Evolutionary conservation across 208 protist genomes (phyloP), one percentile per base, ranked within the genome.

Genomic region (Herpetomonas samuelpessoai): DNA sequence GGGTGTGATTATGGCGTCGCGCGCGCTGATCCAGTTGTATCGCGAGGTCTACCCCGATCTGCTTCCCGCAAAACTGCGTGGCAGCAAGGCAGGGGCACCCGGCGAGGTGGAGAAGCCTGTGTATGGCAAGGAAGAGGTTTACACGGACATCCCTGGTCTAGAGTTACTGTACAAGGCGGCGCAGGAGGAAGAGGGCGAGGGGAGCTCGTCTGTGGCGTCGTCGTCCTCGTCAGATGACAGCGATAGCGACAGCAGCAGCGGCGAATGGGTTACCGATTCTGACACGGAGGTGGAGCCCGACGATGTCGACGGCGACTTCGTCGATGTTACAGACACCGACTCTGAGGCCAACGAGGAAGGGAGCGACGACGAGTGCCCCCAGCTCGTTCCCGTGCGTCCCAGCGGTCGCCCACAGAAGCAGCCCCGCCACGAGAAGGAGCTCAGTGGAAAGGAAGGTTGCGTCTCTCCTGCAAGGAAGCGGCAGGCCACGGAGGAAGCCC

Each of bases 1-100:
- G 56, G 88, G 95, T 63, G 97, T 99, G 1, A 91, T 97, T 41
- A 98, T 98, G 88, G 97, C 97, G 2, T 87, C 96, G 0, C 80
- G 91, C 41, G 92, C 93, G 45, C 76, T 99, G 18, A 92, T 99
- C 54, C 79, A 97, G 57, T 81, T 98, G 6, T 99, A 92, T 70
- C 91, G 97, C 52, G 92, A 94, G 18, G 76, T 97, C 10, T 92
- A 98, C 68, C 97, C 98, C 12, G 81, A 91, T 31, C 55, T 99
- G n/a, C 79, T 99, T n/a, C 89, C 82, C 10, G 81, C 84, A 25
- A 98, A 98, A 65, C 81, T 98, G 45, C 86, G 98, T 14, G 93
- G 85, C 24, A 71, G 70, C 57, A 76, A 76, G 39, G 65, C 67
- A 1, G 85, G 78, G 7, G 71, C 71, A 2, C 31, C 62, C 22